A percentile compares a stretch with the other conserved stretches of the same genome.
Conservation (phyloP, 2,329 filamentous ascomycete species). For the Fusarium proliferatum region DNA sequence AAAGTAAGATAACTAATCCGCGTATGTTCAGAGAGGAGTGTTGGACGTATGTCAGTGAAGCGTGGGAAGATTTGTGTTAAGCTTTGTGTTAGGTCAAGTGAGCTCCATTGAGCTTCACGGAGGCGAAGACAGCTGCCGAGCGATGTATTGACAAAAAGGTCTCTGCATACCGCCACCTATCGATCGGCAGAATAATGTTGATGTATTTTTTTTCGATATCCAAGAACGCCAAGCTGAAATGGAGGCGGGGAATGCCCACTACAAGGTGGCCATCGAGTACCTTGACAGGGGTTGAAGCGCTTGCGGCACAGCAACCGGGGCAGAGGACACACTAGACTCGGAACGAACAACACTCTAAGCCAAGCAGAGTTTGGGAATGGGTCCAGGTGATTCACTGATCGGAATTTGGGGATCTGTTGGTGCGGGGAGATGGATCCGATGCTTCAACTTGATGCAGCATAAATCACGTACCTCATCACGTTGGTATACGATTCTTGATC, state of each 20-base stretch:
- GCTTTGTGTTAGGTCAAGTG: slow-evolving; percentile 33
- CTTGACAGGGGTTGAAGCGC: slow-evolving; percentile 22
- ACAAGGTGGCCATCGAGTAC: slow-evolving; percentile 9
- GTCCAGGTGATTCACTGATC: slow-evolving; percentile 29
- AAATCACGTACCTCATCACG: slow-evolving; percentile 33
- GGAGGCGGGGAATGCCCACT: slow-evolving; percentile 31
- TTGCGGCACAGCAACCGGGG: slow-evolving; percentile 32
- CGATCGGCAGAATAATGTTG: neutral
- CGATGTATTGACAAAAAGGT: slow-evolving; percentile 15
- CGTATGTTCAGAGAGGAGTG: slow-evolving; percentile 6
- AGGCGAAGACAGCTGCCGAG: slow-evolving; percentile 3
- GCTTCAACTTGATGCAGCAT: neutral
- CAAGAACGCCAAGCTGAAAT: slow-evolving; percentile 27
- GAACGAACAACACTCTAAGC: slow-evolving; percentile 14
- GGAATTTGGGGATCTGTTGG: slow-evolving; percentile 13
- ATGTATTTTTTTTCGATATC: slow-evolving; percentile 4
- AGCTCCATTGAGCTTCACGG: slow-evolving; percentile 26
- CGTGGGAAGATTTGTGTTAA: slow-evolving; percentile 31
- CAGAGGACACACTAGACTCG: slow-evolving; percentile 23
- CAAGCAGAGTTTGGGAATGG: slow-evolving; percentile 26
- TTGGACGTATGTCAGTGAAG: slow-evolving; percentile 25
- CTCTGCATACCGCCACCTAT: neutral
- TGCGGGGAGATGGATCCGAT: slow-evolving; percentile 29
- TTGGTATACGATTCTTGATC: neutral
- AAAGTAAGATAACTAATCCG: slow-evolving; percentile 7